phyloP scores from a whole-genome alignment of 164 flowering plant species.

The Magnolia sinica region DNA sequence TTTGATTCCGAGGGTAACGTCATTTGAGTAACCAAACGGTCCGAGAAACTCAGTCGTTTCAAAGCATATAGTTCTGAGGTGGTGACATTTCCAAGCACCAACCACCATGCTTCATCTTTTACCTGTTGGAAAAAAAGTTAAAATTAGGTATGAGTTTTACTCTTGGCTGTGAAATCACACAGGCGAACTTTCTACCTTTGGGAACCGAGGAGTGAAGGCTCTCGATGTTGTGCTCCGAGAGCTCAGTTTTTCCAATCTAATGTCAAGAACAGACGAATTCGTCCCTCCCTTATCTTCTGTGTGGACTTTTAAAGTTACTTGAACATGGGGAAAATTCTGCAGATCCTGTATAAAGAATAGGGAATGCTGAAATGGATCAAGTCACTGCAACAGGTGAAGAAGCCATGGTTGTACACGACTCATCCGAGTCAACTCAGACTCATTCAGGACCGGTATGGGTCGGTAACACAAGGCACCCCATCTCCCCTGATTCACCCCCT shows the following conservation, averaged over 20 bases:
- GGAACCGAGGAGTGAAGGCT: slow-evolving; percentile 83
- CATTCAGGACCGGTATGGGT: too few species aligned
- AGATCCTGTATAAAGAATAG: slow-evolving; percentile 51
- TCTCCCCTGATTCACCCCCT: too few species aligned
- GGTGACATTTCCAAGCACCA: slow-evolving; percentile 69
- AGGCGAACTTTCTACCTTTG: slow-evolving; percentile 56
- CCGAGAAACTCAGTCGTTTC: slow-evolving; percentile 78
- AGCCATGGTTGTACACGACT: too few species aligned
- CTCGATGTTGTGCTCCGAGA: slow-evolving; percentile 39
- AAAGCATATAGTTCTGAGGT: slow-evolving; percentile 74
- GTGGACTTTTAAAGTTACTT: slow-evolving; percentile 53
- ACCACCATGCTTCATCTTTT: slow-evolving; percentile 98
- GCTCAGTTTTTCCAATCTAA: slow-evolving; percentile 62
- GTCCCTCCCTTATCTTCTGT: slow-evolving; percentile 27
- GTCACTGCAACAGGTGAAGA: background rate
- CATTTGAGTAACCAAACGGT: slow-evolving; percentile 60
- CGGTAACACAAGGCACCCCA: too few species aligned
- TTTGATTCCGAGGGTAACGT: slow-evolving; percentile 46
- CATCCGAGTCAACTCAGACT: too few species aligned
- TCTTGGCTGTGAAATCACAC: background rate
- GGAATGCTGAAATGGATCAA: background rate
- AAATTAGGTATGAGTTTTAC: slow-evolving; percentile 7
- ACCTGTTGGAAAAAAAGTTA: slow-evolving; percentile 36
- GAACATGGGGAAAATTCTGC: slow-evolving; percentile 66
- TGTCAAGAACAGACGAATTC: slow-evolving; percentile 31